phyloP scores from a whole-genome alignment of 2,329 filamentous ascomycete species.

The Xylaria arbuscula region DNA sequence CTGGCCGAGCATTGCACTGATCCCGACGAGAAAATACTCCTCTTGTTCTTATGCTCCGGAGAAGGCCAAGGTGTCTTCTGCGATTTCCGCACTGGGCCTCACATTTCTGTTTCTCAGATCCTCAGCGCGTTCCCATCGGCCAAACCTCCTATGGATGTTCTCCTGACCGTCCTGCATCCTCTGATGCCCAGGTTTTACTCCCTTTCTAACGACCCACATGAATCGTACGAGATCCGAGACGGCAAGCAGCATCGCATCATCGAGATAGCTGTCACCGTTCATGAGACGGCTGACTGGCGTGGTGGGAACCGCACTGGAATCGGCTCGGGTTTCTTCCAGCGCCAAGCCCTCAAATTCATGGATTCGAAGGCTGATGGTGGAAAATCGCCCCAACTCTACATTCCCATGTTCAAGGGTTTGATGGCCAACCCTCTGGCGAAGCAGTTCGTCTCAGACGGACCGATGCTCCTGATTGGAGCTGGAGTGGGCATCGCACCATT shows the following conservation, averaged over 20 bases:
- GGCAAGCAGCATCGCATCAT: slow-evolving; percentile 81
- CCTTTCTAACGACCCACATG: slow-evolving; percentile 92
- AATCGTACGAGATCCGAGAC: slow-evolving; percentile 74
- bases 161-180: slow-evolving; percentile 83
- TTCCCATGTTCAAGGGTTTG: slow-evolving; percentile 98
- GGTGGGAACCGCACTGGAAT: slow-evolving; percentile 80
- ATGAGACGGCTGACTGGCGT: slow-evolving; percentile 85
- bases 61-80: slow-evolving; percentile 95
- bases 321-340: slow-evolving; percentile 92
- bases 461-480: slow-evolving; percentile 96
- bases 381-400: slow-evolving; percentile 70
- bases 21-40: slow-evolving; percentile 86
- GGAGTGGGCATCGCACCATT: slow-evolving; percentile 98
- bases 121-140: slow-evolving; percentile 92
- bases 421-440: slow-evolving; percentile 97
- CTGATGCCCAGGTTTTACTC: slow-evolving; percentile 99
- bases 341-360: slow-evolving; percentile 79
- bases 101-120: slow-evolving; percentile 86
- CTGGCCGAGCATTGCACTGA: slow-evolving; percentile 86
- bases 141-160: slow-evolving; percentile 83
- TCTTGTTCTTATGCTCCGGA: slow-evolving; percentile 85
- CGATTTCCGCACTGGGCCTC: slow-evolving; percentile 89
- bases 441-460: slow-evolving; percentile 91
- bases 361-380: slow-evolving; percentile 72
- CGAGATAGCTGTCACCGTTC: slow-evolving; percentile 96